Percentiles rank a stretch among this genome's conserved stretches.
Conservation (phyloP, 257 asterid genomes). For the Solanum sparsipilum region DNA sequence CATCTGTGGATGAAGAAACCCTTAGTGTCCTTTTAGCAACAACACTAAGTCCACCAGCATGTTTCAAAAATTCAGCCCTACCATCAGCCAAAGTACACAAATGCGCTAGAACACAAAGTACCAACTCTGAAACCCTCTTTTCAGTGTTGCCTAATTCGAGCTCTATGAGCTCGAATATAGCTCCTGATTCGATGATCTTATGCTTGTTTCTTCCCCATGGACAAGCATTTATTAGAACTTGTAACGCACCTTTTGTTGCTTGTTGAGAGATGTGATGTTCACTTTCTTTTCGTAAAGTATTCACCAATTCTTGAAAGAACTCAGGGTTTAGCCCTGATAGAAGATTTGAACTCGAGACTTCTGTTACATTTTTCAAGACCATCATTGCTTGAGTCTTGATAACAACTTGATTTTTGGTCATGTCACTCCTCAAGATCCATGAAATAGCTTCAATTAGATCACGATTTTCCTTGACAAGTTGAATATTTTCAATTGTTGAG, state of each 20-base stretch:
- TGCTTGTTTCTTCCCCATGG: conserved; percentile 35
- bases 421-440: conserved; percentile 23
- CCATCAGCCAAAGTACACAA: conserved; percentile 53
- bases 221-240: conserved; percentile 23
- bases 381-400: conserved; percentile 23
- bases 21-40: conserved; percentile 33
- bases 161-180: conserved; percentile 31
- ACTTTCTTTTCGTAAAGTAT: conserved; percentile 1
- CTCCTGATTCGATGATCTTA: conserved; percentile 30
- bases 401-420: not conserved
- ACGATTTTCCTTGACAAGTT: conserved; percentile 8
- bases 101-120: conserved; percentile 29
- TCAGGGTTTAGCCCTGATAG: conserved; percentile 21
- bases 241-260: conserved; percentile 24
- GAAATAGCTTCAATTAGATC: conserved; percentile 22
- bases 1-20: conserved; percentile 35
- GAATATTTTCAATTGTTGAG: not conserved
- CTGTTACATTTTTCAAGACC: conserved; percentile 9
- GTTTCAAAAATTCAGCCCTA: conserved; percentile 47
- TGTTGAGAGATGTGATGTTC: not conserved
- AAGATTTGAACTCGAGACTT: not conserved
- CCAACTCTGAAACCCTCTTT: conserved; percentile 33
- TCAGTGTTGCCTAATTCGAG: conserved; percentile 21
- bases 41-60: conserved; percentile 41
- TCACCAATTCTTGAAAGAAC: conserved; percentile 9